phyloP scores from a whole-genome alignment of 164 flowering plant species.

The Piper longum region DNA sequence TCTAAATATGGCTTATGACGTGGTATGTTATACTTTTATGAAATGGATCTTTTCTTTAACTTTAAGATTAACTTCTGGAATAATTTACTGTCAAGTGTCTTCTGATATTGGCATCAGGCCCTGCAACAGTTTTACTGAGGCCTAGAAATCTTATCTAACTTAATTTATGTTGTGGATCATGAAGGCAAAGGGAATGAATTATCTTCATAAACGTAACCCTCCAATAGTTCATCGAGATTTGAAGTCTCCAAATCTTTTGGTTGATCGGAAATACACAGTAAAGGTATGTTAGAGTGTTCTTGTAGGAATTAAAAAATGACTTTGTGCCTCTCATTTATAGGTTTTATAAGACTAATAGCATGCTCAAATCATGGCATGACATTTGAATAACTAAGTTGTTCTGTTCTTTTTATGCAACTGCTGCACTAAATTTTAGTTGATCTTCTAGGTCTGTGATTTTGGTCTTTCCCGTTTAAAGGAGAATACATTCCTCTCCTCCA shows the following conservation, averaged over 20 bases:
- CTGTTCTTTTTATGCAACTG: neutral
- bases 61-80: no score
- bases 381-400: conserved; percentile 23
- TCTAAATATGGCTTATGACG: conserved; percentile 88
- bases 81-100: no score
- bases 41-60: no score
- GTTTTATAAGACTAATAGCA: neutral
- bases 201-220: conserved; percentile 90
- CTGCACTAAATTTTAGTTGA: neutral
- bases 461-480: conserved; percentile 95
- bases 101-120: neutral
- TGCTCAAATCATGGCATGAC: neutral
- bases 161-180: conserved; percentile 1
- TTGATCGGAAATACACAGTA: conserved; percentile 88
- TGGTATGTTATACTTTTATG: conserved; percentile 33
- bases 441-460: conserved; percentile 83
- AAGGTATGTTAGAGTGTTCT: conserved; percentile 43
- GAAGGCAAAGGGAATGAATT: conserved; percentile 99
- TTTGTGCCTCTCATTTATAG: neutral
- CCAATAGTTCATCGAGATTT: conserved; percentile 97
- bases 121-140: neutral
- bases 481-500: conserved; percentile 89
- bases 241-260: conserved; percentile 95
- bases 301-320: neutral
- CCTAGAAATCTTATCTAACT: conserved; percentile 22